Base-by-base conservation (phyloP, 2,329 filamentous ascomycete species). In the Cladosporium phlei region DNA sequence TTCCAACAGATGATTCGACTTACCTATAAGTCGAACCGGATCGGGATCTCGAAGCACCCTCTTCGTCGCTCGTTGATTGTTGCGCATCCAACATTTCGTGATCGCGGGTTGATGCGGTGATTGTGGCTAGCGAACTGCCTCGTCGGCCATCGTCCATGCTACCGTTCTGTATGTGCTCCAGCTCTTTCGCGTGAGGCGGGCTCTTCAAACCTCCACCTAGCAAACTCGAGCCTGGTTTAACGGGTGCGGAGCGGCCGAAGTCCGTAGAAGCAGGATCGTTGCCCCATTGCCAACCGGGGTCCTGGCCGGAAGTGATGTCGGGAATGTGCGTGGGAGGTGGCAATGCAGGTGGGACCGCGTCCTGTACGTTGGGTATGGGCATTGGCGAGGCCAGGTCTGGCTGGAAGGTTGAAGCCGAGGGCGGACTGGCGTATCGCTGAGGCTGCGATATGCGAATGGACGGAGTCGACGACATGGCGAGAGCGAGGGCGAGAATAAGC, bases 211-310 rank as follows among this genome's bases (percentile, higher is more conserved):
- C 54, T 27, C 56, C 64, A 34, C 66, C 71, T 46, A 71, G 61
- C 47, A 74, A 62, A 56, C 71, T 74, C 51, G 69, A 71, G 49
- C 70, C 72, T 46, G 69, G 66, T 58, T 70, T 76, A 39, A 75
- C 65, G 37, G 68, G 68, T 51, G 66, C 66, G 48, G 63, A 63
- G 42, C 69, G 67, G 45, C 70, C 70, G 60, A 76, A 73, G 53
- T 71, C 68, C 39, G 66, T 62, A 43, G 72, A 65, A 49, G 68
- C 70, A 35, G 69, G 69, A 40, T 70, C 70, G 64, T 84, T 82
- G 52, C 75, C 78, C 73, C 77, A 80, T 62, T 76, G 69, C 79
- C 79, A 84, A 50, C 76, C 80, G 46, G 76, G 71, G 64, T 85
- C 82, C 56, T 76, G 72, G 27, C 78, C 79, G 64, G 55, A 72